A percentile compares a stretch with the other conserved stretches of the same genome.
Conservation (phyloP, 306 rosid species). For the Vachellia collinsii region DNA sequence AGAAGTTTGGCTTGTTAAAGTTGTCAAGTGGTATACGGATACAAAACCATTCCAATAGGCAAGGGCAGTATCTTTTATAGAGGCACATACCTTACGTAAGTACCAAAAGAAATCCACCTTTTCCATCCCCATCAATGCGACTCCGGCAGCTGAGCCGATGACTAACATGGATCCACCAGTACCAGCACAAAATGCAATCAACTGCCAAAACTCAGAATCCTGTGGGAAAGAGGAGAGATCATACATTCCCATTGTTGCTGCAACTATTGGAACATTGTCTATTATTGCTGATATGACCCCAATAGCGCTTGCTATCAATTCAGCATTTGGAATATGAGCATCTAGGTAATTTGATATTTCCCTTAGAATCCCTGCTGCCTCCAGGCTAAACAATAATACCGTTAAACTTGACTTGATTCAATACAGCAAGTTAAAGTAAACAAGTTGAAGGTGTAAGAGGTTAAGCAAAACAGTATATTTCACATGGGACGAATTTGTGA, state of each 20-base stretch:
- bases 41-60: neutral
- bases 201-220: constrained; percentile 97
- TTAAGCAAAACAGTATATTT: neutral
- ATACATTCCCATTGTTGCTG: constrained; percentile 97
- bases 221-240: constrained; percentile 75
- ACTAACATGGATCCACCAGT: constrained; percentile 97
- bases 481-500: constrained; percentile 13
- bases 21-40: neutral
- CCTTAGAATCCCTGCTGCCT: constrained; percentile 88
- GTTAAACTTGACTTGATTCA: constrained; percentile 22
- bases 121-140: constrained; percentile 98
- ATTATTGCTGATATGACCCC: constrained; percentile 86
- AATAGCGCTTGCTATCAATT: constrained; percentile 74
- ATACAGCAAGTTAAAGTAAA: constrained; percentile 3
- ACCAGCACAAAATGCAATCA: constrained; percentile 86
- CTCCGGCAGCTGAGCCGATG: constrained; percentile 95
- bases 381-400: constrained; percentile 59
- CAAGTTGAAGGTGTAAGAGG: neutral
- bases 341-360: constrained; percentile 89
- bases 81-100: constrained; percentile 72
- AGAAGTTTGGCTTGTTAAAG: neutral
- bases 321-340: constrained; percentile 61
- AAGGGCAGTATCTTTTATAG: neutral
- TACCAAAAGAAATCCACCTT: constrained; percentile 97
- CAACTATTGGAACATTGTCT: constrained; percentile 94